phyloP scores from a whole-genome alignment of 192 early-diverging fungal genomes.

The Entomortierella chlamydospora region DNA sequence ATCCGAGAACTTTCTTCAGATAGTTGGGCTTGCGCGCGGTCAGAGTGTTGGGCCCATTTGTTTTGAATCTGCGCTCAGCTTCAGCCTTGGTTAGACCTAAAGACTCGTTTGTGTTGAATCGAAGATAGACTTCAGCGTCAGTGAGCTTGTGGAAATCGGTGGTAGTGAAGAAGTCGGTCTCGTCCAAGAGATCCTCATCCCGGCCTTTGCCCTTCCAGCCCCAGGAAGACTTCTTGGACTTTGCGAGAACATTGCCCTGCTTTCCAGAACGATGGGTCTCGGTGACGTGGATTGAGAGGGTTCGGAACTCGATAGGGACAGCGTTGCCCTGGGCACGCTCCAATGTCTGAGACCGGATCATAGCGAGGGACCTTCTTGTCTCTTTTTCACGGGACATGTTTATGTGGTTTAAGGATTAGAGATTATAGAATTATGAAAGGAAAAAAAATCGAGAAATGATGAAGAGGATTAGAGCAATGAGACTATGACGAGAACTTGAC shows the following conservation, averaged over 20 bases:
- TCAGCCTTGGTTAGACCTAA: slow-evolving; percentile 42
- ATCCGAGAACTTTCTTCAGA: slow-evolving; percentile 55
- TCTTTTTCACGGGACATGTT: slow-evolving; percentile 25
- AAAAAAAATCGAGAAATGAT: background rate
- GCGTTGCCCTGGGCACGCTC: slow-evolving; percentile 43
- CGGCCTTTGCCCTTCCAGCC: slow-evolving; percentile 5
- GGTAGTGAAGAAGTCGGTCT: slow-evolving; percentile 49
- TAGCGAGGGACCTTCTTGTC: slow-evolving; percentile 17
- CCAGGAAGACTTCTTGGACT: background rate
- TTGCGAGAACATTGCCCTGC: background rate
- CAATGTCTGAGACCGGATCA: slow-evolving; percentile 38
- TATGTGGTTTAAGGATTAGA: background rate
- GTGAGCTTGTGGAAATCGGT: slow-evolving; percentile 56
- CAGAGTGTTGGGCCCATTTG: slow-evolving; percentile 58
- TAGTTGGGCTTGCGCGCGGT: slow-evolving; percentile 52
- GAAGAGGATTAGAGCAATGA: background rate
- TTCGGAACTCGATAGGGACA: slow-evolving; percentile 55
- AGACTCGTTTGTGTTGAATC: slow-evolving; percentile 45
- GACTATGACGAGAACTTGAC: no score
- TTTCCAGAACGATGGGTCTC: slow-evolving; percentile 42
- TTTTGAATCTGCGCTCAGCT: slow-evolving; percentile 36
- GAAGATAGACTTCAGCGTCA: slow-evolving; percentile 48
- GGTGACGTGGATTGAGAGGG: slow-evolving; percentile 58
- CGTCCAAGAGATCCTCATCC: slow-evolving; percentile 17
- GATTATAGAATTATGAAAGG: background rate